A percentile compares a stretch with the other conserved stretches of the same genome.
These are phyloP conservation scores for Ballota nigra DNA, from an alignment of 257 asterid genomes.

Conservation along the genomic window DNA sequence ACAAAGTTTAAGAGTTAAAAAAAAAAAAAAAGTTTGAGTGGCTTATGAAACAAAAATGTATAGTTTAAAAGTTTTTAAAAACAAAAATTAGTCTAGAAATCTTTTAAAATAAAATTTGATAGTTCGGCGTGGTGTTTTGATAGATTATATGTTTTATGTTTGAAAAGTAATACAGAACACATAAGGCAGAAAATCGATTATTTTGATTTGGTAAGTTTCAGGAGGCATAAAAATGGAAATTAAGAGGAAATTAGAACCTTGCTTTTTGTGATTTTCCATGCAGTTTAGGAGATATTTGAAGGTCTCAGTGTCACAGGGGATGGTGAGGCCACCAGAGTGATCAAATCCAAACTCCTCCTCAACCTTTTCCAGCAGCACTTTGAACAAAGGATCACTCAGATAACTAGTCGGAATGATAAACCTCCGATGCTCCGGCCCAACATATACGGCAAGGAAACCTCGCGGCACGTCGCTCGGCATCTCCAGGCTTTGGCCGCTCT, in stretches of 20 bases:
- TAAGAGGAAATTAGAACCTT: constrained; percentile 31
- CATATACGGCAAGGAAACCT: constrained; percentile 61
- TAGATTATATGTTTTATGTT: too few species aligned
- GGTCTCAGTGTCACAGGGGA: constrained; percentile 63
- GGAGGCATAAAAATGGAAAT: background rate
- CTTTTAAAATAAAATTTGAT: too few species aligned
- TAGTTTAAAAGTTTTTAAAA: too few species aligned
- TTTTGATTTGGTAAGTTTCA: too few species aligned
- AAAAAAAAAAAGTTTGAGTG: too few species aligned
- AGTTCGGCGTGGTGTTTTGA: too few species aligned
- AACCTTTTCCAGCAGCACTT: constrained; percentile 52
- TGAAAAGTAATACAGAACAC: too few species aligned
- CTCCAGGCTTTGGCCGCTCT: constrained; percentile 48
- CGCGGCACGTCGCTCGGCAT: constrained; percentile 47
- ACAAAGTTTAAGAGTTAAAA: too few species aligned
- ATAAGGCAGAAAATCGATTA: too few species aligned
- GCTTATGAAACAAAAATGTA: too few species aligned
- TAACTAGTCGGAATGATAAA: constrained; percentile 61
- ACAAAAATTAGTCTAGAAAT: too few species aligned
- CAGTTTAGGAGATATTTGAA: constrained; percentile 54
- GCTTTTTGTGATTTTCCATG: constrained; percentile 57
- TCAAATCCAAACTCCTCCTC: constrained; percentile 78
- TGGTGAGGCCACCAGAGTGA: constrained; percentile 54
- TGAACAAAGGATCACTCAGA: constrained; percentile 57
- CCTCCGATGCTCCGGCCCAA: constrained; percentile 61